A percentile compares a stretch with the other conserved stretches of the same genome.
These are phyloP conservation scores for Cotoneaster glaucophyllus DNA, from an alignment of 306 rosid genomes.

Conservation along the genomic window DNA sequence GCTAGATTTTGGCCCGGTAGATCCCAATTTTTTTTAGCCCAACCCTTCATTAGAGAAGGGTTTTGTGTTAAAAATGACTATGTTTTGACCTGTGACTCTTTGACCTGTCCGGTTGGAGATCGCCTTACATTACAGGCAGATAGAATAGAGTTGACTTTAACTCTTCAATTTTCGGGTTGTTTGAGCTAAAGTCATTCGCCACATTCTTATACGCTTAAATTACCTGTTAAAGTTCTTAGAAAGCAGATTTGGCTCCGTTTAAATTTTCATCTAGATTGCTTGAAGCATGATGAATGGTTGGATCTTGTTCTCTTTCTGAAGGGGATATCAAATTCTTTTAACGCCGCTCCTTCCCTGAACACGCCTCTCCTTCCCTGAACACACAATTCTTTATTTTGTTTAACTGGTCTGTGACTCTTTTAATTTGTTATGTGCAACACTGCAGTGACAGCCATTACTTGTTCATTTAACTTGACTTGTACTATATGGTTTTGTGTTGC, in stretches of 20 bases:
- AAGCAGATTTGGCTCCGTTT: neutral
- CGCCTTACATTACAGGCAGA: no score
- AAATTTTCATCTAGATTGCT: neutral
- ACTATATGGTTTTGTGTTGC: slow-evolving; percentile 2
- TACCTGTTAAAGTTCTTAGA: no score
- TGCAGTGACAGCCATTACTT: neutral
- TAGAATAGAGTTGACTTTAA: neutral
- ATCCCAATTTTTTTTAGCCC: no score
- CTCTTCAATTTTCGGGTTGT: neutral
- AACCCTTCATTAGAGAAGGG: no score
- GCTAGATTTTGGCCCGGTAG: no score
- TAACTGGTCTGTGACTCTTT: neutral
- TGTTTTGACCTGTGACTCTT: no score
- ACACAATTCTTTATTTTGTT: neutral
- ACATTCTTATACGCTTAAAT: neutral
- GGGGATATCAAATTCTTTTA: no score
- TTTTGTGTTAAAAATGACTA: no score
- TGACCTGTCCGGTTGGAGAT: no score
- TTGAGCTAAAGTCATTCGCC: neutral
- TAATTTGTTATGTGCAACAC: neutral
- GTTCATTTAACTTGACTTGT: neutral
- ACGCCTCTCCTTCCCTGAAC: neutral
- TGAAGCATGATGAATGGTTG: no score
- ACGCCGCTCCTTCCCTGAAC: neutral
- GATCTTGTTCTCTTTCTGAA: no score